Conservation (phyloP, 345 rosid species). For the Aurinia saxatilis region DNA sequence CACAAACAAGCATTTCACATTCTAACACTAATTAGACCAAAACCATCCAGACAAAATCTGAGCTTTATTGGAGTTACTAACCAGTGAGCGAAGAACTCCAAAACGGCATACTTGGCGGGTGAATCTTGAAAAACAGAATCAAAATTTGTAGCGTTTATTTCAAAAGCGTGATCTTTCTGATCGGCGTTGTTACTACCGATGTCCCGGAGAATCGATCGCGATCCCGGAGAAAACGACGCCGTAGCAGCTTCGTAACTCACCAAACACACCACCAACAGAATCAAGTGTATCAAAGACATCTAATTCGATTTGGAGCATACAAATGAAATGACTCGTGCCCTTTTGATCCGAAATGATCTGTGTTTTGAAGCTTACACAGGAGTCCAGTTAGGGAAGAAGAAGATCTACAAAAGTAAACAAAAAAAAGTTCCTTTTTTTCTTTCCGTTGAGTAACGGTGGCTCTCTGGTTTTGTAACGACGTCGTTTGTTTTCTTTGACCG, state of each 20-base stretch:
- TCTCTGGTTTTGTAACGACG: conserved; percentile 8
- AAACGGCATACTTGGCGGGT: conserved; percentile 62
- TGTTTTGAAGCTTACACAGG: not conserved
- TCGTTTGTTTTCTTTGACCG: conserved; percentile 7
- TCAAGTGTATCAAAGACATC: conserved; percentile 42
- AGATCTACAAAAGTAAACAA: not conserved
- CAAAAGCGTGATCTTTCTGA: conserved; percentile 51
- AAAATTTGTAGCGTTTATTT: conserved; percentile 64
- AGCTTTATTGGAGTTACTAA: conserved; percentile 5
- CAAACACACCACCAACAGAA: conserved; percentile 34
- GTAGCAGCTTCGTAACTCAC: conserved; percentile 25
- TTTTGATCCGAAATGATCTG: not conserved
- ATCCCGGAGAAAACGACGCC: conserved; percentile 46
- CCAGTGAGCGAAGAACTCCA: conserved; percentile 98
- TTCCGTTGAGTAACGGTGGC: conserved; percentile 21
- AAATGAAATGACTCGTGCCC: not conserved
- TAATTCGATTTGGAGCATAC: not conserved
- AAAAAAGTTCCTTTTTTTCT: conserved; percentile 3
- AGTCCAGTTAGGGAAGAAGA: conserved; percentile 15
- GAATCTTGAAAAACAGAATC: conserved; percentile 53
- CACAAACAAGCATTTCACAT: not conserved
- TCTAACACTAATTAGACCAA: not conserved
- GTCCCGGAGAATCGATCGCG: conserved; percentile 69
- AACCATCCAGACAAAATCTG: too few species aligned
- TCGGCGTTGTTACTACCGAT: conserved; percentile 21